Evolutionary conservation across 768 basidiomycete genomes (phyloP).

Genomic region (Favolaschia claudopus): DNA sequence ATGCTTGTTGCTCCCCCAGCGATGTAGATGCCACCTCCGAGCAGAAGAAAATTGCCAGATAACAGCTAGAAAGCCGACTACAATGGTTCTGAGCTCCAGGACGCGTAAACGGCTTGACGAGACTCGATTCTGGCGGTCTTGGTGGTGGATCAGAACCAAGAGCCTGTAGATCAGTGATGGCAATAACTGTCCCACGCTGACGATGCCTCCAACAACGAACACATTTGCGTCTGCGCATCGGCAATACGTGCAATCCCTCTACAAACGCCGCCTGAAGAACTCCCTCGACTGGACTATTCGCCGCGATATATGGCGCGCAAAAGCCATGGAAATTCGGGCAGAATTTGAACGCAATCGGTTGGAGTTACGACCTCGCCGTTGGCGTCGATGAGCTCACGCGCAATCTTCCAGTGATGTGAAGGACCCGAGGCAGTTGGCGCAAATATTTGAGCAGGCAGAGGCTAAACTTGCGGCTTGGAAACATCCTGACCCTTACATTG

Average conservation of each 20-base stretch:
- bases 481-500: slow-evolving; percentile 94
- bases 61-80: too few relatives aligned
- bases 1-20: too few relatives aligned
- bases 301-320: slow-evolving; percentile 84
- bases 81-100: too few relatives aligned
- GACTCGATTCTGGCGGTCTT: too few relatives aligned
- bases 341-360: slow-evolving; percentile 94
- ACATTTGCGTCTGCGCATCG: slow-evolving; percentile 80
- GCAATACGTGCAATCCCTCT: slow-evolving; percentile 90
- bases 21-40: too few relatives aligned
- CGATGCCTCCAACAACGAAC: slow-evolving; percentile 36
- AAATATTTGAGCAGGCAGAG: slow-evolving; percentile 84
- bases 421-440: slow-evolving; percentile 82
- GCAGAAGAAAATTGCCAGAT: too few relatives aligned
- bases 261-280: slow-evolving; percentile 86
- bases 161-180: too few relatives aligned
- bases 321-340: slow-evolving; percentile 87
- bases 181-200: not conserved
- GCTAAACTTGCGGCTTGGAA: slow-evolving; percentile 67
- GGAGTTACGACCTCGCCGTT: slow-evolving; percentile 30
- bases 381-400: slow-evolving; percentile 2
- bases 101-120: too few relatives aligned
- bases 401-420: slow-evolving; percentile 69
- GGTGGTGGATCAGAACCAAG: too few relatives aligned
- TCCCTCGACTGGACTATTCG: slow-evolving; percentile 90